Evolutionary conservation across 805 yeast species (phyloP).

Genomic region (Wickerhamomyces xylosicus): DNA sequence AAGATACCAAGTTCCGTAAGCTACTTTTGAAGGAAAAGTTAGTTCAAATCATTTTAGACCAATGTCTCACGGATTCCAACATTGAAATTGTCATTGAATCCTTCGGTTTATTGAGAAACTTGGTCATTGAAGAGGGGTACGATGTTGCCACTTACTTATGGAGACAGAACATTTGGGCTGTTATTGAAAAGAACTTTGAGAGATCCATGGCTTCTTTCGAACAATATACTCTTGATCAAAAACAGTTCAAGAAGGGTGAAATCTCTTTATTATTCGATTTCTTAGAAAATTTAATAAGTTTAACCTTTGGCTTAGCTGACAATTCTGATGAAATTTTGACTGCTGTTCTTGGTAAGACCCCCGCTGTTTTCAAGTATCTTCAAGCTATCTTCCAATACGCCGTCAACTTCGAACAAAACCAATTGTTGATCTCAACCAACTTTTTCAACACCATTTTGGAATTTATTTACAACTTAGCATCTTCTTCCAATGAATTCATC

Average conservation of each 20-base stretch:
- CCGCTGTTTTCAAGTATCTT: slow-evolving; percentile 18
- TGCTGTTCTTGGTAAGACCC: slow-evolving; percentile 21
- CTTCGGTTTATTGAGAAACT: slow-evolving; percentile 69
- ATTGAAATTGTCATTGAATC: slow-evolving; percentile 75
- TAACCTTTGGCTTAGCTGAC: slow-evolving; percentile 55
- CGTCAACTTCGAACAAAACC: slow-evolving; percentile 16
- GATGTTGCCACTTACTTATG: slow-evolving; percentile 66
- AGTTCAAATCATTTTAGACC: slow-evolving; percentile 51
- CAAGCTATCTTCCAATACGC: slow-evolving; percentile 20
- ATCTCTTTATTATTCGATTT: slow-evolving; percentile 47
- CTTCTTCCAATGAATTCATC: slow-evolving; percentile 48
- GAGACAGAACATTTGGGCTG: slow-evolving; percentile 69
- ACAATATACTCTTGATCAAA: slow-evolving; percentile 22
- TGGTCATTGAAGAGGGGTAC: slow-evolving; percentile 81
- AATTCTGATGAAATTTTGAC: slow-evolving; percentile 53
- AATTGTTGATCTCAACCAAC: slow-evolving; percentile 26
- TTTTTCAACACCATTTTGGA: slow-evolving; percentile 45
- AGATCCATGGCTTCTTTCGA: slow-evolving; percentile 41
- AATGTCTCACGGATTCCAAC: slow-evolving; percentile 53
- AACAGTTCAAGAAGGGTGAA: slow-evolving; percentile 26
- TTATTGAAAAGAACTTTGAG: slow-evolving; percentile 39
- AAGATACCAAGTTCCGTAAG: slow-evolving; percentile 54
- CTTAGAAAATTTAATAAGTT: slow-evolving; percentile 63
- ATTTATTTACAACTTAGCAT: slow-evolving; percentile 47
- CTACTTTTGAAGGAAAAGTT: slow-evolving; percentile 63